phyloP scores from a whole-genome alignment of 768 basidiomycete species.

The Panaeolus cyanescens region DNA sequence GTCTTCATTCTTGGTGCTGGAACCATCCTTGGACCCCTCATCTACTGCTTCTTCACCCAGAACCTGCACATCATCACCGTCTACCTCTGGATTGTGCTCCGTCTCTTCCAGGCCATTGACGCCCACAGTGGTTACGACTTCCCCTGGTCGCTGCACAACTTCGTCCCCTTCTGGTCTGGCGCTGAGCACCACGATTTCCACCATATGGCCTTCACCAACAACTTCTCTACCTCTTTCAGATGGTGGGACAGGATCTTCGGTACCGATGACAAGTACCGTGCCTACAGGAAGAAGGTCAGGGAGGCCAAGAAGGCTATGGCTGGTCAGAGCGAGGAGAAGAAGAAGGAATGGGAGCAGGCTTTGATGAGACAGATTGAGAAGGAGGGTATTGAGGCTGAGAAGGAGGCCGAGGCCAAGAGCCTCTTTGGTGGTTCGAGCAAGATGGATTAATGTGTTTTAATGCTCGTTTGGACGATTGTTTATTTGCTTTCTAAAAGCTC shows the following conservation, averaged over 20 bases:
- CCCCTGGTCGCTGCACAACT: slow-evolving; percentile 94
- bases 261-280: slow-evolving; percentile 88
- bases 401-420: slow-evolving; percentile 41
- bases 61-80: slow-evolving; percentile 92
- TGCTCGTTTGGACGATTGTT: background rate
- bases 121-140: slow-evolving; percentile 98
- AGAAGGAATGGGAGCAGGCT: slow-evolving; percentile 56
- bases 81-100: slow-evolving; percentile 90
- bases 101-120: slow-evolving; percentile 97
- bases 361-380: slow-evolving; percentile 71
- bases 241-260: slow-evolving; percentile 91
- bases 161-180: slow-evolving; percentile 95
- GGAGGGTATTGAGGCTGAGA: slow-evolving; percentile 73
- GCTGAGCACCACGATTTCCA: slow-evolving; percentile 99
- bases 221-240: slow-evolving; percentile 92
- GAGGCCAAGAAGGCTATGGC: slow-evolving; percentile 61
- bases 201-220: slow-evolving; percentile 95
- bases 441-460: background rate
- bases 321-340: slow-evolving; percentile 54
- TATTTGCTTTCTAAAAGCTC: background rate
- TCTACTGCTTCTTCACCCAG: slow-evolving; percentile 76
- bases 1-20: slow-evolving; percentile 93
- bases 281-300: slow-evolving; percentile 68
- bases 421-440: background rate
- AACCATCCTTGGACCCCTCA: slow-evolving; percentile 84